These are phyloP conservation scores for Suillus occidentalis DNA, from an alignment of 768 basidiomycete genomes.

Conservation along the genomic window DNA sequence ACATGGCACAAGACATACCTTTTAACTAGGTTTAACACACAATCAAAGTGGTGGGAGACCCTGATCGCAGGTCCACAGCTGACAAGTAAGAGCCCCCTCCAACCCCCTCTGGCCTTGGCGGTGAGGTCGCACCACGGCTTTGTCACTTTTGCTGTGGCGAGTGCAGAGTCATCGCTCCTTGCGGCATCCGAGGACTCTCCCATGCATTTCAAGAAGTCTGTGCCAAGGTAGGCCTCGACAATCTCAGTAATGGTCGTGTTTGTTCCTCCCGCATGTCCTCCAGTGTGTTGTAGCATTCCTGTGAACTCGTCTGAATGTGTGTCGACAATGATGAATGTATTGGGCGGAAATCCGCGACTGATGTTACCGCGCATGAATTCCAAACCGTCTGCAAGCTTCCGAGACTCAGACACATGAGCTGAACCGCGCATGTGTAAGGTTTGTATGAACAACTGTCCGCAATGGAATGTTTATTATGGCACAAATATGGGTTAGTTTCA, in stretches of 20 bases:
- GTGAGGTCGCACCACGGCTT: neutral
- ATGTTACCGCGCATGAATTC: neutral
- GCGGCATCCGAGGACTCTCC: neutral
- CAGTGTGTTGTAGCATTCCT: neutral
- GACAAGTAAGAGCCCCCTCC: neutral
- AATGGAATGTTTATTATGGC: no score
- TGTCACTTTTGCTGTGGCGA: neutral
- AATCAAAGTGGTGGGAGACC: neutral
- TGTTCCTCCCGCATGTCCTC: no score
- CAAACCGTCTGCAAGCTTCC: neutral
- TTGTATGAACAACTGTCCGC: no score
- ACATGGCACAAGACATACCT: neutral
- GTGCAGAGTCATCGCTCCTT: neutral
- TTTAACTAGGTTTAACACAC: neutral
- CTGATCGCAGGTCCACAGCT: slow-evolving; percentile 1
- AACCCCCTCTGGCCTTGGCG: neutral
- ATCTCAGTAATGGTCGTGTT: neutral
- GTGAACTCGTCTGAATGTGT: slow-evolving; percentile 1
- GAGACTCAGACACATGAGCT: neutral
- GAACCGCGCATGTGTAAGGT: neutral
- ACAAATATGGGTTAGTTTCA: no score
- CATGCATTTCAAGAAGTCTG: no score
- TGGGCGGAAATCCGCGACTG: neutral
- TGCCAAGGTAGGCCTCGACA: neutral
- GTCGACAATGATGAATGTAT: neutral